Evolutionary conservation across 2,329 filamentous ascomycete genomes (phyloP), one percentile per base, ranked within the genome.

Genomic region (Trematosphaeria pertusa): DNA sequence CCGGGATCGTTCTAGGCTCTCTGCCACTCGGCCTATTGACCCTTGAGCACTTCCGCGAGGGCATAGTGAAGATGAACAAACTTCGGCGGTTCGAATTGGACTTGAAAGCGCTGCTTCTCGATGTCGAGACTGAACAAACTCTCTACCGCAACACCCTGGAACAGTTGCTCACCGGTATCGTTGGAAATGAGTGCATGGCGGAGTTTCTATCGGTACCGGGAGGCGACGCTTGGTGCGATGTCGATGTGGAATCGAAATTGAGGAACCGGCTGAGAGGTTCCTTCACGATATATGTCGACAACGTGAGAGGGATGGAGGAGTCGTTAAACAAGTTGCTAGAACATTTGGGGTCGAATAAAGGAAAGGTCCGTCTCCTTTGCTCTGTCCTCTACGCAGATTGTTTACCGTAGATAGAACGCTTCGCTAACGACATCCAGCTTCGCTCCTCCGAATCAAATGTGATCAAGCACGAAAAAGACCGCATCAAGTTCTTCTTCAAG

Each of bases 11-110:
- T 3, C 50, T 71, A 0, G 65, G 59, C 4, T 45, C 61, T 17
- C 52, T 69, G 38, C 69, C 67, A 6, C 41, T 72, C 22, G 36
- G 68, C 32, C 58, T 72, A 11, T 37, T 52, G 15, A 59, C 61
- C 7, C 26, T 72, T 4, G 58, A 70, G 37, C 54, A 59, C 36
- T 70, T 70, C 41, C 51, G 51, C 2, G 50, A 65, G 18, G 61
- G 62, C 1, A 54, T 59, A n/a, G 43, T 45, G 9, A 63, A 55
- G 2, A 61, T 64, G 33, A 65, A 61, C 34, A 52, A 54, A 18
- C 60, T 52, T 17, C 53, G 56, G 46, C 36, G 52, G 24, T 60
- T 59, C 37, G 52, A 61, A 37, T 35, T 26, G 3, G 57, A 61
- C n/a, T 31, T 70, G 12, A 49, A 43, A 3, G 44, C 32, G 0